A percentile compares a stretch with the other conserved stretches of the same genome.
Conservation (phyloP, 1,284 basidiomycete genomes). For the Phlebopus sp. region DNA sequence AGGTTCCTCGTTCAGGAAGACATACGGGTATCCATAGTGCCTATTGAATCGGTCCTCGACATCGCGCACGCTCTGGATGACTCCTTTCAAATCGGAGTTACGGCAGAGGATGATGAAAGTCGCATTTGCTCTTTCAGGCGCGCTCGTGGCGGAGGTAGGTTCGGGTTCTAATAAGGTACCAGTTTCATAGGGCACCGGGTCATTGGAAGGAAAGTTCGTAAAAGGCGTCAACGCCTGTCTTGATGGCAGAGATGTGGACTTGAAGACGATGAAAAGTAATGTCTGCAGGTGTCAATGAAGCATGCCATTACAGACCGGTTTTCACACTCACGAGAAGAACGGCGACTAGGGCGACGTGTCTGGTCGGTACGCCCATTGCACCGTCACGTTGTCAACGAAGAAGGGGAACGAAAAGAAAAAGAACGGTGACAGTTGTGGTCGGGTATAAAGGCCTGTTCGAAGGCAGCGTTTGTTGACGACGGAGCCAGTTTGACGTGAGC, state of each 20-base stretch:
- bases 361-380: constrained; percentile 21
- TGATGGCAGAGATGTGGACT: background rate
- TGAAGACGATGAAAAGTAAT: constrained; percentile 15
- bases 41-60: constrained; percentile 65
- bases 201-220: background rate
- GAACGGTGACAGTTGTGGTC: background rate
- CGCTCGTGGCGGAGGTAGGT: background rate
- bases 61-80: constrained; percentile 51
- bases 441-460: background rate
- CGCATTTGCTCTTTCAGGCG: constrained; percentile 24
- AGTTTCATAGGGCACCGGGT: background rate
- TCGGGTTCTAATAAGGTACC: background rate
- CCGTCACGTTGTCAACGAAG: background rate
- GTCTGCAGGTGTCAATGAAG: constrained; percentile 6
- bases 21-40: constrained; percentile 64
- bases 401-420: background rate
- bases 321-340: constrained; percentile 20
- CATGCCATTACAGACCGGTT: background rate
- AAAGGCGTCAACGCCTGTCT: constrained; percentile 6
- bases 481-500: background rate
- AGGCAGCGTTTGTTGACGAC: background rate
- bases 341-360: constrained; percentile 20
- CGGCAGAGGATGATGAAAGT: constrained; percentile 31
- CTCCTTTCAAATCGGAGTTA: constrained; percentile 48
- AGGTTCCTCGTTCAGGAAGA: constrained; percentile 70